Conservation (phyloP, 352 stramenopile genomes). For the Hyaloperonospora brassicae region DNA sequence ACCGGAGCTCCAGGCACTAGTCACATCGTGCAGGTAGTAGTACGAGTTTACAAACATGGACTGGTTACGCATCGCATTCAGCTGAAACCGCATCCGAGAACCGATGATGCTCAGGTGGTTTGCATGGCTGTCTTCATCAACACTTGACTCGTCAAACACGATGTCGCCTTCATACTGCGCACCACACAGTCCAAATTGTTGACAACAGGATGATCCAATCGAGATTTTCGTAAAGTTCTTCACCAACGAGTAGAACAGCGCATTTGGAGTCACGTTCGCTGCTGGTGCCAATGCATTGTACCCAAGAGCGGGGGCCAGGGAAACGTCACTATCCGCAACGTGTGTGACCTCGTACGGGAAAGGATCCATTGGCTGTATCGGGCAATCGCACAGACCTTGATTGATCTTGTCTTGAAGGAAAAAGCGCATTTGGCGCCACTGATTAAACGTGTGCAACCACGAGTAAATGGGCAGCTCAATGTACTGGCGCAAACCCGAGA, state of each 20-base stretch:
- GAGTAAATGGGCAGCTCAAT: conserved; percentile 81
- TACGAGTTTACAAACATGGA: conserved; percentile 87
- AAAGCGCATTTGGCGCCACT: conserved; percentile 80
- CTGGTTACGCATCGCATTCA: conserved; percentile 82
- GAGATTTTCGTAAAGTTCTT: conserved; percentile 80
- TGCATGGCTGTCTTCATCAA: background rate
- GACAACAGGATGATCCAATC: conserved; percentile 86
- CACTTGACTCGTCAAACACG: conserved; percentile 40
- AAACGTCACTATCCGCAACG: conserved; percentile 9
- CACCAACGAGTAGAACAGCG: conserved; percentile 70
- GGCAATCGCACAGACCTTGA: conserved; percentile 53
- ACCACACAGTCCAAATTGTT: conserved; percentile 81
- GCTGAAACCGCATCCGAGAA: conserved; percentile 81
- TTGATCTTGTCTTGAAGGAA: conserved; percentile 72
- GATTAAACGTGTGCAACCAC: conserved; percentile 84
- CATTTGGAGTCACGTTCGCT: conserved; percentile 50
- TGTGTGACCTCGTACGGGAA: conserved; percentile 66
- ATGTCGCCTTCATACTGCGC: conserved; percentile 83
- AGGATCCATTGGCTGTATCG: conserved; percentile 62
- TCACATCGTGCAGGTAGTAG: conserved; percentile 74
- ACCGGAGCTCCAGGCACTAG: conserved; percentile 31
- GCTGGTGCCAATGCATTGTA: conserved; percentile 8
- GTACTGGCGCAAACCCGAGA: conserved; percentile 68
- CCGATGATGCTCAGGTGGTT: conserved; percentile 41
- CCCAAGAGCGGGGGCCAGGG: conserved; percentile 7